Base-by-base conservation (phyloP, 371 early-diverging fungal genomes). In the Nematocida sp. region DNA sequence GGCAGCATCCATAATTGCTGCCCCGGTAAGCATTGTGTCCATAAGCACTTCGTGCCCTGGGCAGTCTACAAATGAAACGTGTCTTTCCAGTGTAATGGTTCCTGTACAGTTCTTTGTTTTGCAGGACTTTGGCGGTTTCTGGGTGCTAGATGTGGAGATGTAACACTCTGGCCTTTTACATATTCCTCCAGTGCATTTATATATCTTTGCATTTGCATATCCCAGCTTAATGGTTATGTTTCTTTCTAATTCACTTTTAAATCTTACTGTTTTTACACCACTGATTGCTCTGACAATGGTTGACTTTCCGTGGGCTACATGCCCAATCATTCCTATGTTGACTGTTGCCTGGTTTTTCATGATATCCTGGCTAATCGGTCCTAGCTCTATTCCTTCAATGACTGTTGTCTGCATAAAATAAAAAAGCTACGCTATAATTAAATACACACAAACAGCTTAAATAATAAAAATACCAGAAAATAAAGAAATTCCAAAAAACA, bases 1-100 rank as follows among this genome's bases (percentile, higher is more conserved):
- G 4, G 99, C 99, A 66, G 97, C 96, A 89, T 99, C 99, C 99
- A 99, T 99, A 84, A 99, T 86, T 58, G 99, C 99, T 71, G 99
- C 97, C 84, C 99, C 99, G 90, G 94, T 97, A 85, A 98, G 90
- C 99, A 99, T 98, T 72, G 98, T 98, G 44, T 97, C 95, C 99
- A 98, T 98, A 84, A 98, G 92, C 91, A 98, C 94, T 90, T 99
- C 99, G 95, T 99, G 99, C 75, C 99, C 99, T 57, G 99, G 98
- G 87, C 99, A 97, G 89, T 98, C 99, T 70, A 98, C 98, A 90
- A 99, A 99, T 25, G 95, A 94, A 45, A 99, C 95, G 86, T 98
- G 98, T 86, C 95, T 92, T 78, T 81, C 72, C 62, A 86, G 60
- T 50, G 42, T 70, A 25, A 82, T 45, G 7, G 44, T 57, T 23